These are phyloP conservation scores for Fusarium nematophilum DNA, from an alignment of 2,329 filamentous ascomycete species.

Conservation along the genomic window DNA sequence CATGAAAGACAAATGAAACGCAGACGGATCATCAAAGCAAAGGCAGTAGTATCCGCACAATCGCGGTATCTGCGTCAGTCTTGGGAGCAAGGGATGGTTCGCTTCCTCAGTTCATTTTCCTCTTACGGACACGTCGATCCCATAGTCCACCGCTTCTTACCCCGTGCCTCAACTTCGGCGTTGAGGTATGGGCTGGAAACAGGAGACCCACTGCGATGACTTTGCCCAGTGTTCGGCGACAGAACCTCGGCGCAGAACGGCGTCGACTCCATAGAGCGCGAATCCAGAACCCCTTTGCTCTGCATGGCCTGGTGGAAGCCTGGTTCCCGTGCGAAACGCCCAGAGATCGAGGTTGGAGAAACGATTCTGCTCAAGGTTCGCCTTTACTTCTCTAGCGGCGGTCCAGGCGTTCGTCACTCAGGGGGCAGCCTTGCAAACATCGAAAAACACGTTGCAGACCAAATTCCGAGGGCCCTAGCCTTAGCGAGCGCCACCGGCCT, in stretches of 20 bases:
- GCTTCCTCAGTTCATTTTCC: background rate
- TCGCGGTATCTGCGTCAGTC: constrained; percentile 1
- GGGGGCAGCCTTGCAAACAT: constrained; percentile 40
- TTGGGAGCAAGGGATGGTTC: background rate
- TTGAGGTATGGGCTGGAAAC: constrained; percentile 7
- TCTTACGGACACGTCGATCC: background rate
- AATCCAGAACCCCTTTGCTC: constrained; percentile 15
- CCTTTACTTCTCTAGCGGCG: constrained; percentile 24
- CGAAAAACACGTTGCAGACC: constrained; percentile 2
- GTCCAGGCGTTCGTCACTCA: constrained; percentile 25
- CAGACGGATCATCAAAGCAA: constrained; percentile 7
- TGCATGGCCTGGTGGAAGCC: constrained; percentile 27
- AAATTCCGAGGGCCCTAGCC: constrained; percentile 23
- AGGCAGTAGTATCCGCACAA: background rate
- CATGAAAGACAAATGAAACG: constrained; percentile 18
- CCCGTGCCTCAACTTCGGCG: background rate
- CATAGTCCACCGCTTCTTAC: background rate
- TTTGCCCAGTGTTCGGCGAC: constrained; percentile 2
- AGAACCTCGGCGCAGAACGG: constrained; percentile 27
- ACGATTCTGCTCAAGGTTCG: constrained; percentile 21
- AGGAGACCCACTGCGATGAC: constrained; percentile 8
- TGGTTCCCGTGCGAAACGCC: constrained; percentile 13
- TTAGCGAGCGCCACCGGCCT: constrained; percentile 36
- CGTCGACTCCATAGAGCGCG: constrained; percentile 30
- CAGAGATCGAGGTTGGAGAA: constrained; percentile 18